Evolutionary conservation across 2,329 filamentous ascomycete species (phyloP), one percentile per base, ranked within the genome.

Genomic region (Penicillium sumatraense): DNA sequence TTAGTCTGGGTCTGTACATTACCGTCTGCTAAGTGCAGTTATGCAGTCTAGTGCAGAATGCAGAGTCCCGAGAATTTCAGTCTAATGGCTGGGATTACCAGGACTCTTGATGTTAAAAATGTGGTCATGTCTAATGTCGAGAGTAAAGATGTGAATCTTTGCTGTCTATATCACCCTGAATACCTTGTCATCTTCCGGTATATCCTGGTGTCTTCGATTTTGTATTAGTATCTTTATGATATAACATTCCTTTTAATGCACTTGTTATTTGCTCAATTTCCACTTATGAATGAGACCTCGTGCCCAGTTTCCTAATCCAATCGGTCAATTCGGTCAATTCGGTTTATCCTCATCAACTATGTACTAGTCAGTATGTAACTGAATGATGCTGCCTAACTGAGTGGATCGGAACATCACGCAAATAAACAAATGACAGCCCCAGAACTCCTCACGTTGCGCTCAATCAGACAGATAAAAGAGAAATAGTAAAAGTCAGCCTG

Each of bases 1-100:
- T 6, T 53, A 76, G 73, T 45, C 64, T 78, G 45, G 75, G 75
- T 55, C 66, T 78, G 35, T 78, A 66, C 62, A 71, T 78, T 53
- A 78, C 75, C n/a, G 69, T 68, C 48, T 77, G 74, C 60, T 77
- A 70, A 68, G 21, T 7, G 42, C 10, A n/a, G 3, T 11, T 11
- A 3, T 26, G 20, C 9, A 7, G 26, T 31, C n/a, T n/a, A n/a
- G n/a, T n/a, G n/a, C n/a, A n/a, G n/a, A n/a, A n/a, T n/a, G n/a
- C n/a, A n/a, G n/a, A n/a, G n/a, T n/a, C n/a, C n/a, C n/a, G n/a
- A n/a, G n/a, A n/a, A n/a, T n/a, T n/a, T n/a, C n/a, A n/a, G n/a
- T n/a, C n/a, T n/a, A n/a, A n/a, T n/a, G n/a, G n/a, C n/a, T n/a
- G n/a, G n/a, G n/a, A n/a, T n/a, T n/a, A n/a, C n/a, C n/a, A 13